Evolutionary conservation across 306 rosid genomes (phyloP), one percentile per base, ranked within the genome.

Genomic region (Hippophae tibetana): DNA sequence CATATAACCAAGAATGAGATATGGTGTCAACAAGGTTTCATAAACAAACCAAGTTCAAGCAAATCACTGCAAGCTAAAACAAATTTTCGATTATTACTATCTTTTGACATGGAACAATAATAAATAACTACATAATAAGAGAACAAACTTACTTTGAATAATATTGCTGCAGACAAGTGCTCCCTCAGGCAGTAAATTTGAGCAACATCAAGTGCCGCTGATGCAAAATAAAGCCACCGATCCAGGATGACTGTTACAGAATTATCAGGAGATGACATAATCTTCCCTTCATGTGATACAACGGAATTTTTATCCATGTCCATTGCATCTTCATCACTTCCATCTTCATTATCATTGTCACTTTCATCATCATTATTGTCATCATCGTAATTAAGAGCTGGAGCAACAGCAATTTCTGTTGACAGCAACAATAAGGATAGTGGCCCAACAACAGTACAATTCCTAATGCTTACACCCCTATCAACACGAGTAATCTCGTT

Each of bases 141-240:
- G 43, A 48, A 47, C 11, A 3, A 40, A 48, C 71, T 63, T 83
- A 92, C 99, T 68, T 76, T 83, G 79, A 71, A 76, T 74, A 92
- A 64, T 62, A 85, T 58, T 53, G 95, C 93, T 5, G 83, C 78
- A 13, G 95, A 73, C 63, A 92, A 69, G 56, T 95, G 79, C 81
- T 92, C 96, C 71, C 93, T 87, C 86, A 88, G 69, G 81, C 96
- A 84, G 72, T 92, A 88, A 42, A 92, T 56, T 76, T 88, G 95
- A 70, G 99, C 95, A 76, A 92, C 84, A 62, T 85, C 96, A n/a
- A 92, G 87, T 61, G 99, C 95, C 13, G 74, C 80, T 44, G 86
- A 86, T 65, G 68, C 54, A 67, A 76, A 84, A 70, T 61, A 58
- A 60, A 85, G 83, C 96, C 96, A 92, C 13, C 99, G 82, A 69